A percentile compares a stretch with the other conserved stretches of the same genome.
Evolutionary conservation across 2,329 filamentous ascomycete species (phyloP).

Genomic region (Aureobasidium sp.): DNA sequence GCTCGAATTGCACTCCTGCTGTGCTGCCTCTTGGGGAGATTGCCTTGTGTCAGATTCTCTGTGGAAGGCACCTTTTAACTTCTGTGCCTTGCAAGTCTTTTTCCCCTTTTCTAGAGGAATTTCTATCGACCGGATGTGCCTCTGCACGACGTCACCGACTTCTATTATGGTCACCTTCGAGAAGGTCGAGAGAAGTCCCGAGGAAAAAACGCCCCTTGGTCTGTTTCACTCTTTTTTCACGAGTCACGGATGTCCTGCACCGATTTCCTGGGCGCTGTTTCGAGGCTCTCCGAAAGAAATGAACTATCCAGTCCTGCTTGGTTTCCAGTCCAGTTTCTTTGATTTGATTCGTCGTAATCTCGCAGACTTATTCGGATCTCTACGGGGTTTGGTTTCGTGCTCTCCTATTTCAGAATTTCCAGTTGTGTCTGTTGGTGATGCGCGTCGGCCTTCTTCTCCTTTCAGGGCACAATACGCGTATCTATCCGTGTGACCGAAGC

Average conservation of each 20-base stretch:
- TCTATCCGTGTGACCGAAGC: background rate
- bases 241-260: constrained; percentile 5
- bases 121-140: background rate
- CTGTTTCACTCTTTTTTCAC: constrained; percentile 8
- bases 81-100: background rate
- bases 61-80: background rate
- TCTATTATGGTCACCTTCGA: constrained; percentile 1
- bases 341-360: constrained; percentile 2
- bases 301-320: background rate
- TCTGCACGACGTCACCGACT: constrained; percentile 1
- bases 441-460: background rate
- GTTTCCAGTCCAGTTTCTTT: background rate
- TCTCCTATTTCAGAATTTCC: background rate
- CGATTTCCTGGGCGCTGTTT: constrained; percentile 7
- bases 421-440: background rate
- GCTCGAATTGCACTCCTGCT: constrained; percentile 9
- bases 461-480: background rate
- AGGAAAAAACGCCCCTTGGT: constrained; percentile 3
- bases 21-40: constrained; percentile 6
- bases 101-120: background rate
- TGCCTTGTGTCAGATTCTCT: constrained; percentile 9
- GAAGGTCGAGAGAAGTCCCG: constrained; percentile 6
- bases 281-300: constrained; percentile 5
- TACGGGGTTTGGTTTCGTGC: background rate
- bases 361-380: background rate